Evolutionary conservation across 2,329 filamentous ascomycete species (phyloP), one percentile per base, ranked within the genome.

Genomic region (Didymella exigua): DNA sequence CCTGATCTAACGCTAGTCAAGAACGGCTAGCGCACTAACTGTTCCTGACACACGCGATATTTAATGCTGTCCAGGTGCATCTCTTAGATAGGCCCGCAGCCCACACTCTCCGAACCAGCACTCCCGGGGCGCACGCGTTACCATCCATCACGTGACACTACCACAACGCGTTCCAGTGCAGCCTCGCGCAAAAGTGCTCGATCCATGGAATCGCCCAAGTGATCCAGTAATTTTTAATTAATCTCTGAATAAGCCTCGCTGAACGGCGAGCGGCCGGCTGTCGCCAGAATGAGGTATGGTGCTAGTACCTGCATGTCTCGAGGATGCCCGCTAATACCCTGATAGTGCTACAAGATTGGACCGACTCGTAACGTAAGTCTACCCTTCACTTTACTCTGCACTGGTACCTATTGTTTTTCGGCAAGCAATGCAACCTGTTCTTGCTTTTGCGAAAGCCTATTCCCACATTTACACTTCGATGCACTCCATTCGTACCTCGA

Each of bases 261-360:
- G 58, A 34, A 26, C 36, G 21, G 45, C 55, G 27, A 49, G 59
- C 36, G 42, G 40, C 60, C 23, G 34, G 21, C 29, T 37, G 16
- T 53, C 56, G 61, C 58, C 61, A 62, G 57, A 48, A 71, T 71
- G 69, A 71, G 69, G 69, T 72, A 65, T 61, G 68, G 42, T 56
- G 37, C 49, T 56, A 30, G 55, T 60, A 59, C 59, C 61, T 67
- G 64, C 65, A 67, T 65, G 57, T 60, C 31, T 59, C 23, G 37
- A 57, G 47, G 49, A 62, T 60, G 59, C 63, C 64, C 66, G 70
- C 71, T 73, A 72, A 73, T 63, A 57, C 57, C 56, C 38, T 60
- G 50, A 66, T 68, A 73, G 71, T 72, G 71, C 63, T 65, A 73
- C 71, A 56, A 72, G 70, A 69, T 67, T 74, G 63, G 71, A 74